Evolutionary conservation across 2,329 filamentous ascomycete species (phyloP), one percentile per base, ranked within the genome.

Genomic region (Phyllosticta capitalensis): DNA sequence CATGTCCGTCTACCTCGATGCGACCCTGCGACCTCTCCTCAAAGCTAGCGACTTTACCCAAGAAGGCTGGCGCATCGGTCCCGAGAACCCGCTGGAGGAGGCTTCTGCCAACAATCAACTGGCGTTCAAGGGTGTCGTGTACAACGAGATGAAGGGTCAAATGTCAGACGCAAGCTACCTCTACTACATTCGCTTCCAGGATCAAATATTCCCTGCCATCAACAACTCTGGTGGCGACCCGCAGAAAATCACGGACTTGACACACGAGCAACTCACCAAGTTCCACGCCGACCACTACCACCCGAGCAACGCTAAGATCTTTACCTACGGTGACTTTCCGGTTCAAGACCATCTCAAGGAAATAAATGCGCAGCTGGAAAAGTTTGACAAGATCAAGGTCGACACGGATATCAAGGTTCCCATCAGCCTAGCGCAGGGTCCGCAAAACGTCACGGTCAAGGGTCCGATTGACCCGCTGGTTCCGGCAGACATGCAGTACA

Each of bases 61-160:
- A 73, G 94, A 99, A 75, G 94, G 94, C 55, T 99, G 94, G 94
- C 85, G 94, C 54, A 85, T 99, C 64, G 94, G 94, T 0, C 94
- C 94, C 0, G 91, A 96, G 74, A 94, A 97, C 70, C 90, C 86
- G 53, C 67, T 81, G 58, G 77, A 78, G 28, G 73, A 71, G 22
- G 66, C 76, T 61, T 67, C 76, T 63, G 62, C 79, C 72, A 63
- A 78, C 71, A 67, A 72, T 64, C 80, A 85, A 59, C 76, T 95
- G 49, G 89, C 96, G 0, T 97, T 97, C 80, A 97, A 97, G 76
- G 92, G 92, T 24, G 94, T 97, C 1, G 92, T 97, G 0, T 97
- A 97, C 77, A 99, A 99, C 68, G 94, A 99, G 77, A 99, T 99
- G 94, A 99, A 99, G 76, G 94, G 94, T 0, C 92, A 96, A 70